Base-by-base conservation (phyloP, 352 stramenopile genomes). In the Pythium guiyangense region DNA sequence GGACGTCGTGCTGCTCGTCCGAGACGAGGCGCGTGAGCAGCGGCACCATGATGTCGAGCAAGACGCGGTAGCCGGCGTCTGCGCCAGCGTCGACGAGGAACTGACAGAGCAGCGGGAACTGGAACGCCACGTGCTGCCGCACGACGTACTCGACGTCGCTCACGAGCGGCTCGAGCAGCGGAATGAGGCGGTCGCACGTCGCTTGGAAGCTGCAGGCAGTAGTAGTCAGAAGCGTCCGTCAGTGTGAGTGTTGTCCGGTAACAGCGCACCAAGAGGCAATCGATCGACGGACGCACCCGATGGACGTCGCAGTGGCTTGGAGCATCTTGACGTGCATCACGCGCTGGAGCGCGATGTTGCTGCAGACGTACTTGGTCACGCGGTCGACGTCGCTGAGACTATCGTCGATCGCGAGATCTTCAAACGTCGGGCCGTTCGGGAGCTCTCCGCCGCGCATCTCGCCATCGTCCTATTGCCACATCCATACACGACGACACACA, bases 371-470 rank as follows among this genome's bases (percentile, higher is more conserved):
- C 60, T 96, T 92, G 51, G 95, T 90, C 26, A 99, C 84, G 39
- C 97, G 86, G 60, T 98, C 84, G 35, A 99, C 69, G 57, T 98
- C 81, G 58, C 84, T 97, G 27, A 99, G 73, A 45, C 96, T 97
- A 74, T 99, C 96, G 77, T 99, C 96, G 64, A 99, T 98, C 6
- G 96, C 97, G 43, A 99, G 77, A 73, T 99, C 96, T 74, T 99
- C 96, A 70, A 99, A 99, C n/a, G 92, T 98, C 22, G 92, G 89
- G 29, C 81, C 82, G 44, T 67, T 74, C 20, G 63, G 61, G 10
- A 82, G 61, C 40, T 54, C 29, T 14, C 58, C 50, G 51, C 25
- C 43, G 46, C 46, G 55, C 48, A 61, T 26, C 4, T 68, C 60
- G n/a, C 67, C 64, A 17, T 74, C 67, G 39, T 51, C 57, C 58